Evolutionary conservation across 257 asterid genomes (phyloP).

Genomic region (Parsonsia alboflavescens): DNA sequence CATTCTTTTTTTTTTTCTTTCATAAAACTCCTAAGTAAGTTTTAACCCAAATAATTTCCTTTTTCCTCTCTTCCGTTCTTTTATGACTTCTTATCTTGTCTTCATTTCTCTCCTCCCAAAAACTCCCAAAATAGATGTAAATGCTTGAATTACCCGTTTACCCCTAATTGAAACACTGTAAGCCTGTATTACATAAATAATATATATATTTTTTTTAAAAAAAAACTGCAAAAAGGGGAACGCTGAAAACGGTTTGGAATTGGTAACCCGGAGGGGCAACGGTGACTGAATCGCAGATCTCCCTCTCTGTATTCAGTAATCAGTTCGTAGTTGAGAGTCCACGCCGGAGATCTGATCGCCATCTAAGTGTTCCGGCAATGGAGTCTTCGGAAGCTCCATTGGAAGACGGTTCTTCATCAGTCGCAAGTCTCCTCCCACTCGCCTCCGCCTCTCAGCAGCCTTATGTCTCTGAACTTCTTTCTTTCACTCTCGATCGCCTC

Average conservation of each 20-base stretch:
- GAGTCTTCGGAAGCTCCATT: conserved; percentile 47
- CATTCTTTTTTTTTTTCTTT: too few relatives aligned
- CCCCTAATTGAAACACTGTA: too few relatives aligned
- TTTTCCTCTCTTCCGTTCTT: too few relatives aligned
- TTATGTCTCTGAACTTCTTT: conserved; percentile 87
- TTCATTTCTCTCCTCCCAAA: too few relatives aligned
- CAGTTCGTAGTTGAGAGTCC: not conserved
- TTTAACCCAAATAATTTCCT: too few relatives aligned
- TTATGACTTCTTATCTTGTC: too few relatives aligned
- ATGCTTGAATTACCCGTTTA: too few relatives aligned
- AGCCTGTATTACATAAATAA: too few relatives aligned
- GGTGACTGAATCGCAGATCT: not conserved
- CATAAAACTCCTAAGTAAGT: too few relatives aligned
- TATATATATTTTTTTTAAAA: too few relatives aligned
- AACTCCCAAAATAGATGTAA: too few relatives aligned
- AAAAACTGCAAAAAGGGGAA: not conserved
- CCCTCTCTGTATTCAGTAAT: not conserved
- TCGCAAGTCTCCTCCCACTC: conserved; percentile 60
- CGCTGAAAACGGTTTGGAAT: not conserved
- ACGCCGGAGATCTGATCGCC: not conserved
- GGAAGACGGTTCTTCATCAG: conserved; percentile 42
- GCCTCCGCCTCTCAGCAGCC: conserved; percentile 90
- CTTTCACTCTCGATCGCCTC: conserved; percentile 96
- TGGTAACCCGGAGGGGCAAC: not conserved
- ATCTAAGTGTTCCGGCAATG: conserved; percentile 30